phyloP scores from a whole-genome alignment of 345 rosid genomes.

The Iberis pinnata region DNA sequence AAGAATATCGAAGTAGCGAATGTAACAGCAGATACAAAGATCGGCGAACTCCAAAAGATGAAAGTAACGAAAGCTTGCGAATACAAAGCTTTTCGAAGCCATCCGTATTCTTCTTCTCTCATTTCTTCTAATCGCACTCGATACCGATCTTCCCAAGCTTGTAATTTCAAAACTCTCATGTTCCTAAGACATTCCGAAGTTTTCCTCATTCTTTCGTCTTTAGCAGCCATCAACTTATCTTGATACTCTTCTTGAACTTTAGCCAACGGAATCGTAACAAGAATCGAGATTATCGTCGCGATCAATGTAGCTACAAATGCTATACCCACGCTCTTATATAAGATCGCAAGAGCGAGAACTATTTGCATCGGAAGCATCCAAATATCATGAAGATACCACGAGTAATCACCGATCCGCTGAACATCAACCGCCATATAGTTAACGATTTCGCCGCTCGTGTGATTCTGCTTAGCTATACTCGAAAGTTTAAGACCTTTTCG shows the following conservation, averaged over 20 bases:
- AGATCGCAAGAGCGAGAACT: slow-evolving; percentile 85
- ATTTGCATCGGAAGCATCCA: slow-evolving; percentile 99
- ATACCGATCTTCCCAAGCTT: slow-evolving; percentile 98
- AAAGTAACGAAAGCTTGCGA: slow-evolving; percentile 98
- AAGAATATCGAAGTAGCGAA: slow-evolving; percentile 85
- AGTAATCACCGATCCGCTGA: slow-evolving; percentile 91
- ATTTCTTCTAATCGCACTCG: slow-evolving; percentile 74
- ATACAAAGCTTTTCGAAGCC: slow-evolving; percentile 90
- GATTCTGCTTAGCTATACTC: slow-evolving; percentile 83
- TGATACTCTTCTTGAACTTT: slow-evolving; percentile 90
- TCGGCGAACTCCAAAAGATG: slow-evolving; percentile 99
- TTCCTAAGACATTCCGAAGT: slow-evolving; percentile 96
- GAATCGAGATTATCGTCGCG: slow-evolving; percentile 79
- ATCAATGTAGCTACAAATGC: slow-evolving; percentile 85
- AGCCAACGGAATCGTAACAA: slow-evolving; percentile 81
- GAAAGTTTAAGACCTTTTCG: slow-evolving; percentile 86
- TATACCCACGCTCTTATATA: slow-evolving; percentile 93
- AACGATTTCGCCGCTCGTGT: slow-evolving; percentile 92
- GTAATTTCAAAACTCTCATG: slow-evolving; percentile 95
- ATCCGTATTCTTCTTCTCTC: slow-evolving; percentile 81
- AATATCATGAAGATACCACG: slow-evolving; percentile 97
- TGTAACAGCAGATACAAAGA: slow-evolving; percentile 92
- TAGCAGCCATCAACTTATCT: slow-evolving; percentile 90
- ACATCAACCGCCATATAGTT: slow-evolving; percentile 99
- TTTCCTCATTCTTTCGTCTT: slow-evolving; percentile 99